These are phyloP conservation scores for Lipomyces yamadae DNA, from an alignment of 805 yeast species.

Conservation along the genomic window DNA sequence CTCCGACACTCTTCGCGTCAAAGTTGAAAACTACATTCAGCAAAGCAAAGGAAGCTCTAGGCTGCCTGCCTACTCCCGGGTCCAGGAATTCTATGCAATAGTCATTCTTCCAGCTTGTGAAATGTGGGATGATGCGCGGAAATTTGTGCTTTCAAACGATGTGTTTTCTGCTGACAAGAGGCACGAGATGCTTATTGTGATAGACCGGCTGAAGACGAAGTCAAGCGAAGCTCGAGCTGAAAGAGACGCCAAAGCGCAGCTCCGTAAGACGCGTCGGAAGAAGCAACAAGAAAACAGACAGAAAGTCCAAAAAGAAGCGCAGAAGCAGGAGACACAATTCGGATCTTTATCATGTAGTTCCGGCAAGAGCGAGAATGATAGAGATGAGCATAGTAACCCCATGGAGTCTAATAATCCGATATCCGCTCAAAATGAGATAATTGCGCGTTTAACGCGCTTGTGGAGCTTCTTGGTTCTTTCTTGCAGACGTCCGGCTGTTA, in stretches of 20 bases:
- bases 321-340: neutral
- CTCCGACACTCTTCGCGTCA: conserved; percentile 11
- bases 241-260: neutral
- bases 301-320: neutral
- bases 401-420: neutral
- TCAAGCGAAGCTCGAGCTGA: conserved; percentile 10
- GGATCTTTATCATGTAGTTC: neutral
- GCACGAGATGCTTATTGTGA: conserved; percentile 6
- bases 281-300: neutral
- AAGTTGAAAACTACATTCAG: conserved; percentile 12
- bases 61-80: neutral
- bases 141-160: conserved; percentile 1
- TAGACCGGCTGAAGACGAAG: conserved; percentile 1
- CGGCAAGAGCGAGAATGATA: neutral
- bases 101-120: conserved; percentile 23
- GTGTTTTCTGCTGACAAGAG: conserved; percentile 3
- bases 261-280: neutral
- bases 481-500: conserved; percentile 12
- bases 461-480: neutral
- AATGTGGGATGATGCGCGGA: conserved; percentile 22
- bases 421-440: neutral
- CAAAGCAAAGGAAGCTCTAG: neutral
- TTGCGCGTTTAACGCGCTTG: neutral
- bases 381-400: neutral
- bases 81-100: conserved; percentile 25